A percentile compares a stretch with the other conserved stretches of the same genome.
Evolutionary conservation across 31 red algal genomes (phyloP).

Genomic region (Odonthalia washingtoniensis): DNA sequence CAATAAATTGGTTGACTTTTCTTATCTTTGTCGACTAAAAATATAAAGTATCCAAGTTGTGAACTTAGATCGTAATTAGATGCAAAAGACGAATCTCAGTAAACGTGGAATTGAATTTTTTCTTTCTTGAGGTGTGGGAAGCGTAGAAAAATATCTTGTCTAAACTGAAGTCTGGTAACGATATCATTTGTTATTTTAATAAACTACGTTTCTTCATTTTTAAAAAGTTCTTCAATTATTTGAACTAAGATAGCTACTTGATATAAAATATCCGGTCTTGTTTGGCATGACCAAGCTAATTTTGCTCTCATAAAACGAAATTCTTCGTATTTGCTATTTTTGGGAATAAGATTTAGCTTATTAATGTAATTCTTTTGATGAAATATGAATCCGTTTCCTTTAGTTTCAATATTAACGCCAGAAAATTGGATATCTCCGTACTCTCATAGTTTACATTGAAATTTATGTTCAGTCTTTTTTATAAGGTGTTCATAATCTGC

Average conservation of each 20-base stretch:
- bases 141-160: too few species aligned
- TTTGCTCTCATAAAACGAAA: conserved; percentile 21
- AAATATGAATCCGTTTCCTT: too few species aligned
- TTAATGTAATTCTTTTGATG: neutral
- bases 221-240: too few species aligned
- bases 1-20: too few species aligned
- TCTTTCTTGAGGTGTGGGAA: too few species aligned
- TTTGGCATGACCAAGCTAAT: conserved; percentile 54
- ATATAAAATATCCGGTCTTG: too few species aligned
- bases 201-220: too few species aligned
- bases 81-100: conserved; percentile 37
- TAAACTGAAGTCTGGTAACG: too few species aligned
- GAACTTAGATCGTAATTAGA: conserved; percentile 15
- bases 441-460: conserved; percentile 9
- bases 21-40: conserved; percentile 1
- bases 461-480: neutral
- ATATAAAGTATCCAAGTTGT: conserved; percentile 43
- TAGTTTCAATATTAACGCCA: too few species aligned
- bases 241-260: too few species aligned
- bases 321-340: neutral
- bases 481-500: neutral
- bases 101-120: conserved; percentile 24
- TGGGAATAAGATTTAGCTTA: neutral
- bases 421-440: conserved; percentile 34
- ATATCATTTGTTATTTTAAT: too few species aligned